Evolutionary conservation across 805 yeast genomes (phyloP).

Genomic region (Kuraishia cidri): DNA sequence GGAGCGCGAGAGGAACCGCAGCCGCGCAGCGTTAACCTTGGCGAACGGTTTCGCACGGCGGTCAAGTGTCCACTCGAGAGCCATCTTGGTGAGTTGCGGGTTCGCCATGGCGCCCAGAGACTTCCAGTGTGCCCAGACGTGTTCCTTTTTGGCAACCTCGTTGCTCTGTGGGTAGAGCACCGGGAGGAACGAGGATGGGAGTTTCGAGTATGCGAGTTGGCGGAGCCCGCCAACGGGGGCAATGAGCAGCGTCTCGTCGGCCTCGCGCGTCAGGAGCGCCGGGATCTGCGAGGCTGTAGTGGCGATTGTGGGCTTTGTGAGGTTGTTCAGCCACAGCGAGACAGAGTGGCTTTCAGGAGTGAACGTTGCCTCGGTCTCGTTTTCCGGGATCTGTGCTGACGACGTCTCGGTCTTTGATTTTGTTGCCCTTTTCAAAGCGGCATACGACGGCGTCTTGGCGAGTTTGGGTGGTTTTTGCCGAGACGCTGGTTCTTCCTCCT

Average conservation of each 20-base stretch:
- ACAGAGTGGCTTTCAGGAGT: conserved; percentile 18
- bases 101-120: conserved; percentile 6
- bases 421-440: too few species aligned
- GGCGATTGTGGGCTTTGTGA: conserved; percentile 1
- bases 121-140: neutral
- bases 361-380: too few species aligned
- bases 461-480: too few species aligned
- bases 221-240: conserved; percentile 33
- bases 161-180: conserved; percentile 8
- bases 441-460: too few species aligned
- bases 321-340: conserved; percentile 19
- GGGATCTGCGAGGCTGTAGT: neutral
- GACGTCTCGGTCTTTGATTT: too few species aligned
- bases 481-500: too few species aligned
- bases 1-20: conserved; percentile 17
- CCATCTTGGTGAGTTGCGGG: conserved; percentile 19
- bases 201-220: conserved; percentile 22
- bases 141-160: neutral
- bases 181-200: conserved; percentile 11
- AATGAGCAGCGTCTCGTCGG: conserved; percentile 16
- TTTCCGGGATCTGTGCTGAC: too few species aligned
- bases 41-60: conserved; percentile 17
- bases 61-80: conserved; percentile 21
- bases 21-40: conserved; percentile 13
- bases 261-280: neutral